Evolutionary conservation across 2,329 filamentous ascomycete species (phyloP).

Genomic region (Fusarium longipes): DNA sequence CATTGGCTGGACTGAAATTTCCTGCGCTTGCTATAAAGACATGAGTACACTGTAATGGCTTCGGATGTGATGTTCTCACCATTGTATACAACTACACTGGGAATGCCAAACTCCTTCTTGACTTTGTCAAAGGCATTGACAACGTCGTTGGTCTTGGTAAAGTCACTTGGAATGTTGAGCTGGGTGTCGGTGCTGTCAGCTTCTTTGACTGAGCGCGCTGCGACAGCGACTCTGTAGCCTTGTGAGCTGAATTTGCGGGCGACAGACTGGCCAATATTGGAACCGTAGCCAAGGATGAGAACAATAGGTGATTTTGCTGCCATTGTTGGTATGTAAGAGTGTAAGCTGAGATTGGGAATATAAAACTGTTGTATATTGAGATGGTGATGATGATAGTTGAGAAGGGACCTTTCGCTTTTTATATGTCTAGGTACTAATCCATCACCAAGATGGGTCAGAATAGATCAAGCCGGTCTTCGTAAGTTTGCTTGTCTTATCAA

Average conservation of each 20-base stretch:
- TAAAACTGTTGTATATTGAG: no score
- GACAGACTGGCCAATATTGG: slow-evolving; percentile 41
- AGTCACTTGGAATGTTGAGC: slow-evolving; percentile 54
- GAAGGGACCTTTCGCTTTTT: background rate
- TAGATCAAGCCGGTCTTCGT: no score
- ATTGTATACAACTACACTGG: slow-evolving; percentile 31
- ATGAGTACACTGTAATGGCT: background rate
- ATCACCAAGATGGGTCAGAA: no score
- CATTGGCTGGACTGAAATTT: slow-evolving; percentile 3
- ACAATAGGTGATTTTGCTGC: slow-evolving; percentile 11
- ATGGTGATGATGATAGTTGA: accelerated
- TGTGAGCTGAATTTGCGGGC: slow-evolving; percentile 40
- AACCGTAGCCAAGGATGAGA: slow-evolving; percentile 46
- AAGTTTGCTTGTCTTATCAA: background rate
- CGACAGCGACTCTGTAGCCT: slow-evolving; percentile 45
- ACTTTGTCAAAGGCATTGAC: slow-evolving; percentile 30
- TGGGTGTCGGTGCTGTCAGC: slow-evolving; percentile 32
- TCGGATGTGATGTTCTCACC: background rate
- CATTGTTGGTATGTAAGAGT: background rate
- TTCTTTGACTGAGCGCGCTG: slow-evolving; percentile 38
- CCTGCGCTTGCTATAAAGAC: slow-evolving; percentile 11
- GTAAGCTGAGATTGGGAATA: no score
- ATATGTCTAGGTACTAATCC: background rate
- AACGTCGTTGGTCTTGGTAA: slow-evolving; percentile 47
- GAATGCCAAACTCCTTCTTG: slow-evolving; percentile 32